Conservation (phyloP, 768 basidiomycete genomes). For the Termitomyces sp. region DNA sequence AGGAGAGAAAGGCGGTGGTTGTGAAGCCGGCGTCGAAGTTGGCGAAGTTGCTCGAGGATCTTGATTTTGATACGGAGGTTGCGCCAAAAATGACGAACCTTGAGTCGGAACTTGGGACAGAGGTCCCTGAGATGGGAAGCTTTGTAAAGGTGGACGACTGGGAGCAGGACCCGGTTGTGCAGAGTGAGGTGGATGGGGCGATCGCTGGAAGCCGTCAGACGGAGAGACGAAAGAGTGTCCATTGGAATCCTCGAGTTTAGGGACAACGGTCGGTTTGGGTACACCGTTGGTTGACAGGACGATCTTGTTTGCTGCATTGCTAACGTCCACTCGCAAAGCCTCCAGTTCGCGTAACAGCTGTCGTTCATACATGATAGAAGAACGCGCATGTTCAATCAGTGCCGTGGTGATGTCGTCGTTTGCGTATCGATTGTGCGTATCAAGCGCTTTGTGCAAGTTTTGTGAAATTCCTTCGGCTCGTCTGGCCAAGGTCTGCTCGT, state of each 20-base stretch:
- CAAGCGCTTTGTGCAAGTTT: slow-evolving; percentile 84
- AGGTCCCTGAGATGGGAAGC: slow-evolving; percentile 23
- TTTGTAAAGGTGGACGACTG: slow-evolving; percentile 15
- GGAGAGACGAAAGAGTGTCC: slow-evolving; percentile 27
- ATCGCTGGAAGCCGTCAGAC: slow-evolving; percentile 30
- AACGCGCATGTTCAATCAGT: slow-evolving; percentile 89
- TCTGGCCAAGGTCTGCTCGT: slow-evolving; percentile 78
- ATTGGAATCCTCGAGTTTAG: slow-evolving; percentile 60
- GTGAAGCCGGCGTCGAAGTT: slow-evolving; percentile 20
- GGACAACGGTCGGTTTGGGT: slow-evolving; percentile 60
- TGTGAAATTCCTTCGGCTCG: slow-evolving; percentile 93
- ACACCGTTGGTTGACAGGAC: slow-evolving; percentile 42
- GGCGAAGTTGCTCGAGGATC: slow-evolving; percentile 27
- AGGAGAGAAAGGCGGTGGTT: slow-evolving; percentile 16
- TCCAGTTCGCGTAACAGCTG: slow-evolving; percentile 88
- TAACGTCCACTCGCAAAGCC: slow-evolving; percentile 73
- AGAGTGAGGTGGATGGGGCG: slow-evolving; percentile 31
- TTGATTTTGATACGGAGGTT: slow-evolving; percentile 19
- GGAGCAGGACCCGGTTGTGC: slow-evolving; percentile 21
- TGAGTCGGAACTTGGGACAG: slow-evolving; percentile 12
- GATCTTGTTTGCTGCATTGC: slow-evolving; percentile 59
- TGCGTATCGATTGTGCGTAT: slow-evolving; percentile 79
- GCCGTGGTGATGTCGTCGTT: slow-evolving; percentile 91
- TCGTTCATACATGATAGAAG: slow-evolving; percentile 88
- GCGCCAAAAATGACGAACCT: slow-evolving; percentile 14